Percentiles rank a stretch among this genome's conserved stretches.
Evolutionary conservation across 2,329 filamentous ascomycete genomes (phyloP).

Genomic region (Claviceps paspali): DNA sequence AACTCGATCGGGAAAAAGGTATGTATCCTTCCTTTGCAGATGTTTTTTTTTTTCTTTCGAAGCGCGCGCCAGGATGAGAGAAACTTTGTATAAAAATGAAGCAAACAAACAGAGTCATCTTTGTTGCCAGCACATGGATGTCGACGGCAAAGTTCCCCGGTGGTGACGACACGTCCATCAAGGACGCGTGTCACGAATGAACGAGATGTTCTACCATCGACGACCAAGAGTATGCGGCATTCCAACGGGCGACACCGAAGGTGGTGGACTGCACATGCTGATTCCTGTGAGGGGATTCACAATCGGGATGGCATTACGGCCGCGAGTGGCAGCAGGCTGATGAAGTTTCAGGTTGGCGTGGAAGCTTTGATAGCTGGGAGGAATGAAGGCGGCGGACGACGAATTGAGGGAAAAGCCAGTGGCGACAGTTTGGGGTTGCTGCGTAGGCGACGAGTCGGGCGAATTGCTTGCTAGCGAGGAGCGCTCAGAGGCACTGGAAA

Average conservation of each 20-base stretch:
- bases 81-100: constrained; percentile 14
- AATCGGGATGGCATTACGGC: constrained; percentile 92
- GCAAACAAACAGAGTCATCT: constrained; percentile 9
- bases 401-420: constrained; percentile 63
- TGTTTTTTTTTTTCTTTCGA: constrained; percentile 19
- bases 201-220: constrained; percentile 32
- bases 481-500: constrained; percentile 84
- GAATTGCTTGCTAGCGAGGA: constrained; percentile 92
- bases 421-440: constrained; percentile 67
- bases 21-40: constrained; percentile 19
- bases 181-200: constrained; percentile 17
- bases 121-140: constrained; percentile 19
- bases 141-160: constrained; percentile 19
- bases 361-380: constrained; percentile 50
- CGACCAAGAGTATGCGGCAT: constrained; percentile 40
- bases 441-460: constrained; percentile 78
- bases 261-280: constrained; percentile 75
- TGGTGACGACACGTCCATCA: constrained; percentile 15
- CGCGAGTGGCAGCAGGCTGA: constrained; percentile 77
- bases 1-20: constrained; percentile 14
- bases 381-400: constrained; percentile 49
- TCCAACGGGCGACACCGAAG: constrained; percentile 48
- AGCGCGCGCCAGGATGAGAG: constrained; percentile 37
- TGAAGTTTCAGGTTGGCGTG: constrained; percentile 63
- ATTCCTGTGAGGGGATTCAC: constrained; percentile 89